A percentile compares a stretch with the other conserved stretches of the same genome.
Evolutionary conservation across 805 yeast genomes (phyloP).

Genomic region (Tetrapisispora iriomotensis): DNA sequence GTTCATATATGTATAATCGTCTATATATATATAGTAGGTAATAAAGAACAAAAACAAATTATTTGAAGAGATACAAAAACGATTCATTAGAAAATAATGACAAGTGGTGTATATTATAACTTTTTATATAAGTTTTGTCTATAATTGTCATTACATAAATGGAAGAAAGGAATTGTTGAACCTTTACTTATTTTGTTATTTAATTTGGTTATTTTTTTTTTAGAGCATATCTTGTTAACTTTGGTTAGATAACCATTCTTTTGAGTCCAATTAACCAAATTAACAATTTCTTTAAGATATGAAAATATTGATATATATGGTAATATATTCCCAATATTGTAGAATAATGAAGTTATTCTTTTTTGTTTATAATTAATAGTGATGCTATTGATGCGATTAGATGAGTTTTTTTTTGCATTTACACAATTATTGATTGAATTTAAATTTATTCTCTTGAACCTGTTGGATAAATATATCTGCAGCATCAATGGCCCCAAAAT

Average conservation of each 20-base stretch:
- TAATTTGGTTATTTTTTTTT: background rate
- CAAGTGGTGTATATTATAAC: constrained; percentile 2
- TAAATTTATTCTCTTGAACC: too few relatives aligned
- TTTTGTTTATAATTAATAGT: background rate
- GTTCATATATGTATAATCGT: too few relatives aligned
- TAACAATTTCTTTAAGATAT: background rate
- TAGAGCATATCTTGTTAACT: background rate
- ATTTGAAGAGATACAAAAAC: background rate
- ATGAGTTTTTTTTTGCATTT: too few relatives aligned
- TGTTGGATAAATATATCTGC: too few relatives aligned
- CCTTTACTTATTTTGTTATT: constrained; percentile 1
- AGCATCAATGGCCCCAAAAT: background rate
- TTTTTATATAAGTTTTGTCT: constrained; percentile 3
- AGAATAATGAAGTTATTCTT: background rate
- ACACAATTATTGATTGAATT: too few relatives aligned
- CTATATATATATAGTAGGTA: too few relatives aligned
- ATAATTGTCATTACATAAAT: constrained; percentile 2
- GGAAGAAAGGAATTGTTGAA: background rate
- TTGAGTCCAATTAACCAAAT: background rate
- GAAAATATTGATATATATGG: background rate
- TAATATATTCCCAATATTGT: background rate
- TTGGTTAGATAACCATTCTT: background rate
- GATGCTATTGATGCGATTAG: too few relatives aligned
- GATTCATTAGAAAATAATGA: background rate
- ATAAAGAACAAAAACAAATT: background rate